Conservation (phyloP, 352 stramenopile species). For the Pythium rishiriense region DNA sequence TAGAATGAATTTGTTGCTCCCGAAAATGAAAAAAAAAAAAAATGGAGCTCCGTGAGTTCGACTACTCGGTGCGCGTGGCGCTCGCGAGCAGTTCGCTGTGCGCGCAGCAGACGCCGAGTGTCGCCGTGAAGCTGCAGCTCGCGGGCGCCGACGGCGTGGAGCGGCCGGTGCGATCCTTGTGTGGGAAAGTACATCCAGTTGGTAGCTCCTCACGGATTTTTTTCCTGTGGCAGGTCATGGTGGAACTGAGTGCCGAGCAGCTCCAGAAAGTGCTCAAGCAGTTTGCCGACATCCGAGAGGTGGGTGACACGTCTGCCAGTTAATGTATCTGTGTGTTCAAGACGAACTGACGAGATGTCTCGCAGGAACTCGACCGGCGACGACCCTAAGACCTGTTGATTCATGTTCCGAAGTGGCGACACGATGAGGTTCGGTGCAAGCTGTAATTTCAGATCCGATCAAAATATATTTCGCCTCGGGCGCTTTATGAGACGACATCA, state of each 20-base stretch:
- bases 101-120: slow-evolving; percentile 34
- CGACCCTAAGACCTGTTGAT: too few relatives aligned
- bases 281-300: slow-evolving; percentile 25
- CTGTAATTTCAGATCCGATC: not conserved
- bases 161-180: slow-evolving; percentile 24
- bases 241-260: slow-evolving; percentile 25
- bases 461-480: not conserved
- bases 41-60: slow-evolving; percentile 51
- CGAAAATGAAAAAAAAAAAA: slow-evolving; percentile 2
- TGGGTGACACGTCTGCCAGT: not conserved
- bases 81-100: slow-evolving; percentile 64
- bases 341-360: not conserved
- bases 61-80: slow-evolving; percentile 73
- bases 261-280: slow-evolving; percentile 27
- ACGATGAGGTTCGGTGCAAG: too few relatives aligned
- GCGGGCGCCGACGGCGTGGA: slow-evolving; percentile 12
- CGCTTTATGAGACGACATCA: not conserved
- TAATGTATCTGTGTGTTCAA: not conserved
- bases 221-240: slow-evolving; percentile 17
- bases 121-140: slow-evolving; percentile 61
- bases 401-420: too few relatives aligned
- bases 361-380: slow-evolving; percentile 7
- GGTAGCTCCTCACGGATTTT: not conserved
- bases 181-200: too few relatives aligned
- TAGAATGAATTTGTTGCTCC: not conserved